Conservation (phyloP, 2,329 filamentous ascomycete species). For the Colletotrichum australisinense region DNA sequence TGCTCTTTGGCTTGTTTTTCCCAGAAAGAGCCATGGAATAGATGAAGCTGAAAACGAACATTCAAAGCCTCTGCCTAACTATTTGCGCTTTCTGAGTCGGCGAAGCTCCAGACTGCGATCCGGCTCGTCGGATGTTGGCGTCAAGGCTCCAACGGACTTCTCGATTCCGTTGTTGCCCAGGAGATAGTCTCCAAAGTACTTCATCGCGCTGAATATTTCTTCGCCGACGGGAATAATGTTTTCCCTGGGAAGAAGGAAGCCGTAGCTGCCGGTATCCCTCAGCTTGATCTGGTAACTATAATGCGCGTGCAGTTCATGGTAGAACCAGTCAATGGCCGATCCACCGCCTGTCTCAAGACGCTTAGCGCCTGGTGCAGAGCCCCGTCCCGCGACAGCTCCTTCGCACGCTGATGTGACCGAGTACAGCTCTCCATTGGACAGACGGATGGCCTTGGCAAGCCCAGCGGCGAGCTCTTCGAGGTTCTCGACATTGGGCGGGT, state of each 20-base stretch:
- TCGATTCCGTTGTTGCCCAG: slow-evolving; percentile 77
- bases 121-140: not conserved
- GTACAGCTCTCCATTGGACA: slow-evolving; percentile 81
- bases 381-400: slow-evolving; percentile 68
- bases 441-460: slow-evolving; percentile 87
- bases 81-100: slow-evolving; percentile 41
- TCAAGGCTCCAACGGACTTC: slow-evolving; percentile 34
- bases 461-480: slow-evolving; percentile 90
- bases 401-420: slow-evolving; percentile 88
- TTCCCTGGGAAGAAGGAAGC: slow-evolving; percentile 87
- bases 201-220: slow-evolving; percentile 85
- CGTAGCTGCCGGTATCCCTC: slow-evolving; percentile 92
- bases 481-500: slow-evolving; percentile 90
- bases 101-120: slow-evolving; percentile 43
- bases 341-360: slow-evolving; percentile 81
- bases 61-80: slow-evolving; percentile 32
- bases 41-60: slow-evolving; percentile 10
- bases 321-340: slow-evolving; percentile 94
- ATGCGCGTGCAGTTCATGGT: slow-evolving; percentile 83
- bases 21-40: not conserved
- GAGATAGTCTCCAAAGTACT: slow-evolving; percentile 86
- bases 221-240: slow-evolving; percentile 91
- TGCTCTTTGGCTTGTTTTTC: not conserved
- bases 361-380: slow-evolving; percentile 43
- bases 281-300: slow-evolving; percentile 96